These are phyloP conservation scores for Backusella macrospora DNA, from an alignment of 192 early-diverging fungal species.

Conservation along the genomic window DNA sequence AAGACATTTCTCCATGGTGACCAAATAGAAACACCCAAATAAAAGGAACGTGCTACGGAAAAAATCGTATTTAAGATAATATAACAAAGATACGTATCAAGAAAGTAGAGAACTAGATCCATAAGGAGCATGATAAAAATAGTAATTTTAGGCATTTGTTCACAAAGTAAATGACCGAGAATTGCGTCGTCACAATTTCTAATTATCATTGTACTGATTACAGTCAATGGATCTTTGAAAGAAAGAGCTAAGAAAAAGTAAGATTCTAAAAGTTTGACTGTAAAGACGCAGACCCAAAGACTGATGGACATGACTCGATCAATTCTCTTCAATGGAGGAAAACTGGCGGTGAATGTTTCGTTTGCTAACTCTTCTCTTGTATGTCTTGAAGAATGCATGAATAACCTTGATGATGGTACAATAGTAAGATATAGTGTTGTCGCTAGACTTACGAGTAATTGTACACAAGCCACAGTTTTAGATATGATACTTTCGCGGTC, in stretches of 20 bases:
- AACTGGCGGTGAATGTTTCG: slow-evolving; percentile 74
- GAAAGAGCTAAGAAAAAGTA: slow-evolving; percentile 84
- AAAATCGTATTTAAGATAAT: slow-evolving; percentile 85
- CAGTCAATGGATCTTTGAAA: slow-evolving; percentile 76
- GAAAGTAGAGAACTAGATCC: slow-evolving; percentile 75
- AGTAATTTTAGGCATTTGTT: slow-evolving; percentile 68
- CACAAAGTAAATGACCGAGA: slow-evolving; percentile 59
- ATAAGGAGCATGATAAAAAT: slow-evolving; percentile 76
- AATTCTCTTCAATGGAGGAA: slow-evolving; percentile 65
- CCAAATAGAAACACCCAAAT: slow-evolving; percentile 81
- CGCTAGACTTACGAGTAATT: slow-evolving; percentile 68
- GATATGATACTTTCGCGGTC: slow-evolving; percentile 48
- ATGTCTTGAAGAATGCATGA: slow-evolving; percentile 44
- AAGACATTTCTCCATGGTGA: slow-evolving; percentile 83
- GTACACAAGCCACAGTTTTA: slow-evolving; percentile 63
- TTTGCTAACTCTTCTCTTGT: slow-evolving; percentile 46
- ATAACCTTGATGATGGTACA: slow-evolving; percentile 64
- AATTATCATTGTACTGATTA: slow-evolving; percentile 50
- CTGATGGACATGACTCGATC: slow-evolving; percentile 71
- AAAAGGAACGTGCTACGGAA: slow-evolving; percentile 75
- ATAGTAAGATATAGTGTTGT: slow-evolving; percentile 69
- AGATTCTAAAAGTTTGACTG: slow-evolving; percentile 78
- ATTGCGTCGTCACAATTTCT: slow-evolving; percentile 63
- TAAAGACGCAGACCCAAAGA: slow-evolving; percentile 73
- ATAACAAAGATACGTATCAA: slow-evolving; percentile 90